Base-by-base conservation (phyloP, 805 yeast species). In the Pachysolen tannophilus region DNA sequence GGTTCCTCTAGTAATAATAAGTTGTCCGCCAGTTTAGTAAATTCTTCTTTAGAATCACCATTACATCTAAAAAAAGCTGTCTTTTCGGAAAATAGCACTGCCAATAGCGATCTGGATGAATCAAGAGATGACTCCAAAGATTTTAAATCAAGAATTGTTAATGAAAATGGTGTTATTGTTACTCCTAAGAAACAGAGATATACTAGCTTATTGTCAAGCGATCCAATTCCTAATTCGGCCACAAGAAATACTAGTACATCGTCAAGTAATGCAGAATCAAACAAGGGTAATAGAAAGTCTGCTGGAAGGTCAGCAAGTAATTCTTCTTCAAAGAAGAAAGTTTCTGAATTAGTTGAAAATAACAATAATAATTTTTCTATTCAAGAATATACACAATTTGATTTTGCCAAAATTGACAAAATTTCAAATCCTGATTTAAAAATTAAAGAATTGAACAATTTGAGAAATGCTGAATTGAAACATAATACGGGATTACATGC, bases 401-500 rank as follows among this genome's bases (percentile, higher is more conserved):
- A 63, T 42, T 61, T 73, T 66, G 64, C 60, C 34, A 55, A 50
- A 37, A 67, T 63, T 30, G 56, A 59, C 54, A 47, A 56, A 18
- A 47, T 55, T 24, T 61, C 64, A 4, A 67, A 65, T 40, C 59
- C 72, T 2, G 54, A 49, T 26, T 67, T 56, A 48, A 66, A 69
- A 41, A 63, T 61, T 23, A 51, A 41, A 37, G 63, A 58, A 28
- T 63, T 64, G 42, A 58, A 56, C 41, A 66, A 57, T 10, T 75
- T 67, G 14, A 58, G 68, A 41, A 50, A 40, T 16, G 65, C 60
- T 38, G 73, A 67, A 36, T 38, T 52, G 1, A 60, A 56, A 6
- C 65, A 62, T 42, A 77, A 77, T 33, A 64, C 78, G 0, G 84
- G 84, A 1, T 53, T 80, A n/a, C 65, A 65, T 17, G 58, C 63